phyloP scores from a whole-genome alignment of 495 filamentous ascomycete species.

The Xylaria bambusicola region DNA sequence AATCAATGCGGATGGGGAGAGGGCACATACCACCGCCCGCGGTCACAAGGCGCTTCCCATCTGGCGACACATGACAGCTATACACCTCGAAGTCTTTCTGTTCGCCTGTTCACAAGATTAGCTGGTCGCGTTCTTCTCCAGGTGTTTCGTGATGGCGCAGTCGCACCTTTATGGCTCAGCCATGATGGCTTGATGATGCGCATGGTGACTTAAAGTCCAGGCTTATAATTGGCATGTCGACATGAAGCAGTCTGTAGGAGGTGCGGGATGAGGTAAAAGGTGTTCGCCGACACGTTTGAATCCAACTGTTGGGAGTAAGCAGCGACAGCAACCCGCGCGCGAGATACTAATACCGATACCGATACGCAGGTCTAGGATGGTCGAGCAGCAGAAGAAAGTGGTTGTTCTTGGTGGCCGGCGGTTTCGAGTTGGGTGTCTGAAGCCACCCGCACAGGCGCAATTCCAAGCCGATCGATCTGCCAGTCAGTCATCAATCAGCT shows the following conservation, averaged over 20 bases:
- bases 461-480: constrained; percentile 1
- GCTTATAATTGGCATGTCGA: constrained; percentile 34
- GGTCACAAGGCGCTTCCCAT: constrained; percentile 86
- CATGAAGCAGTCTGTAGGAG: constrained; percentile 10
- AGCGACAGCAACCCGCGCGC: no score
- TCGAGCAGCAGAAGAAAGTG: no score
- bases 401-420: not conserved
- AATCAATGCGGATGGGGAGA: constrained; percentile 16
- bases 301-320: no score
- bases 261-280: not conserved
- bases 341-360: no score
- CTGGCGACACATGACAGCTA: constrained; percentile 93
- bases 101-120: constrained; percentile 60
- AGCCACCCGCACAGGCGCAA: constrained; percentile 15
- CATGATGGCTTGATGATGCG: constrained; percentile 91
- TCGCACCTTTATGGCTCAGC: constrained; percentile 84
- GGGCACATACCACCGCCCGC: constrained; percentile 77
- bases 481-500: not conserved
- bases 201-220: constrained; percentile 51
- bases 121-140: constrained; percentile 1
- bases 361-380: no score
- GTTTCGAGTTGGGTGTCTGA: constrained; percentile 1
- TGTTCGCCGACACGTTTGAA: no score
- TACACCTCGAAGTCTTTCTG: constrained; percentile 98
- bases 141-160: constrained; percentile 21